Percentiles rank a stretch among this genome's conserved stretches.
phyloP scores from a whole-genome alignment of 2,329 filamentous ascomycete genomes.

The Fusarium floridanum region DNA sequence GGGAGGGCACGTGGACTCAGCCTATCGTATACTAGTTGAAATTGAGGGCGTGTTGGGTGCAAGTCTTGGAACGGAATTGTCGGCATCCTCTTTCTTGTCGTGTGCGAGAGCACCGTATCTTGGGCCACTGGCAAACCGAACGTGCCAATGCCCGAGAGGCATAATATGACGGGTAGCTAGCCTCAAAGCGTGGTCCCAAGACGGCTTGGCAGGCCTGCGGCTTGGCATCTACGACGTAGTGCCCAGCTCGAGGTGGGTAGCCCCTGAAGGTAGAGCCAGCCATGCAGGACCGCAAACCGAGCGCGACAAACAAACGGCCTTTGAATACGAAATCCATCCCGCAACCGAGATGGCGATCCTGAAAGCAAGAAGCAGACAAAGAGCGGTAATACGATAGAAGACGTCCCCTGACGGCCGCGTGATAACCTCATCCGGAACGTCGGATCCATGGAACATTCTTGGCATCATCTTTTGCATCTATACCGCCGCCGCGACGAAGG shows the following conservation, averaged over 20 bases:
- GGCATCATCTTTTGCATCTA: slow-evolving; percentile 1
- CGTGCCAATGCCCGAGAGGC: slow-evolving; percentile 38
- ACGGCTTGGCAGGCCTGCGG: slow-evolving; percentile 30
- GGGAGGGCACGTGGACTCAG: slow-evolving; percentile 42
- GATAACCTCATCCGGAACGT: slow-evolving; percentile 25
- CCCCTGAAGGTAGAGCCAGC: slow-evolving; percentile 11
- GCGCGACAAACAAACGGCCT: slow-evolving; percentile 2
- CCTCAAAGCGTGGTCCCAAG: slow-evolving; percentile 5
- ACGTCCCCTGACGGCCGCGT: slow-evolving; percentile 2
- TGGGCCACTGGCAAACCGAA: slow-evolving; percentile 27
- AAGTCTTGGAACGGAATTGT: slow-evolving; percentile 49
- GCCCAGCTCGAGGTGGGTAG: slow-evolving; percentile 11
- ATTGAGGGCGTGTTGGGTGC: slow-evolving; percentile 45
- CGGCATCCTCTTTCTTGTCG: slow-evolving; percentile 41
- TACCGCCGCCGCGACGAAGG: not conserved
- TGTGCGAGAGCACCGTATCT: slow-evolving; percentile 34
- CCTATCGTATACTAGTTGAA: slow-evolving; percentile 41
- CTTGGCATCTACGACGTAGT: slow-evolving; percentile 35
- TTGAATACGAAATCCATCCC: slow-evolving; percentile 36
- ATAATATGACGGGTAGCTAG: slow-evolving; percentile 33
- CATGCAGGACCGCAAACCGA: not conserved
- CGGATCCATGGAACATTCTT: slow-evolving; percentile 4
- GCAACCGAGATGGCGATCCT: slow-evolving; percentile 11
- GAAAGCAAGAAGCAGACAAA: slow-evolving; percentile 1
- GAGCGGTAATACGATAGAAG: slow-evolving; percentile 15